phyloP scores from a whole-genome alignment of 352 stramenopile genomes.

The Phytophthora ramorum region DNA sequence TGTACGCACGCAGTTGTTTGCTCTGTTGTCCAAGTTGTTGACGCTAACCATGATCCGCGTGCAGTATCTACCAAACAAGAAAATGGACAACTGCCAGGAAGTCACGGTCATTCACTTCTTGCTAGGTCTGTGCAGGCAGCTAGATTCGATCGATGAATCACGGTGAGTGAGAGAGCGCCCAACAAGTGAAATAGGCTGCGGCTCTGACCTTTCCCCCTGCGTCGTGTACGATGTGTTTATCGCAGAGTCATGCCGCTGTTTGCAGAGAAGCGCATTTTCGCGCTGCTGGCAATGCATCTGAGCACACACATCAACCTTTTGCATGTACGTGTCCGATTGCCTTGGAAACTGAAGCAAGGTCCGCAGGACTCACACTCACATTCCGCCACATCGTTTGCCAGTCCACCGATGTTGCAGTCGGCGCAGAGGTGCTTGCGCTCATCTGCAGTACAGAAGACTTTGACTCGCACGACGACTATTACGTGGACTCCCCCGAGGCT shows the following conservation, averaged over 20 bases:
- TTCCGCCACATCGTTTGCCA: neutral
- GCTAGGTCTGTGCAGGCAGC: constrained; percentile 77
- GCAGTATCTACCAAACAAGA: constrained; percentile 78
- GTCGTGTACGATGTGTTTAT: neutral
- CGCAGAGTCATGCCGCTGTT: constrained; percentile 87
- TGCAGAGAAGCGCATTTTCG: constrained; percentile 81
- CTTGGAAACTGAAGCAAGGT: neutral
- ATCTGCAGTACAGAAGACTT: constrained; percentile 88
- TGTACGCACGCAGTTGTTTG: constrained; percentile 36
- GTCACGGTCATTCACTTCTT: constrained; percentile 91
- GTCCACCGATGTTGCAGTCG: constrained; percentile 55
- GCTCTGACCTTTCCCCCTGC: neutral
- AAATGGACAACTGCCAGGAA: constrained; percentile 84
- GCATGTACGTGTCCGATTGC: constrained; percentile 36
- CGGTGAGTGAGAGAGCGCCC: constrained; percentile 34
- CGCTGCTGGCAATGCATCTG: constrained; percentile 81
- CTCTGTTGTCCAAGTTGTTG: neutral
- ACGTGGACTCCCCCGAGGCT: constrained; percentile 53
- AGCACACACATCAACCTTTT: constrained; percentile 61
- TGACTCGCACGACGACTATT: constrained; percentile 40
- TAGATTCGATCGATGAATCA: constrained; percentile 87
- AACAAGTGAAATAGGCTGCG: neutral
- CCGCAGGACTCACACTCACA: neutral
- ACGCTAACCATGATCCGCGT: neutral
- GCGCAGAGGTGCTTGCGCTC: constrained; percentile 72